A percentile compares a stretch with the other conserved stretches of the same genome.
phyloP scores from a whole-genome alignment of 2,329 filamentous ascomycete species.

The Conoideocrella luteorostrata region DNA sequence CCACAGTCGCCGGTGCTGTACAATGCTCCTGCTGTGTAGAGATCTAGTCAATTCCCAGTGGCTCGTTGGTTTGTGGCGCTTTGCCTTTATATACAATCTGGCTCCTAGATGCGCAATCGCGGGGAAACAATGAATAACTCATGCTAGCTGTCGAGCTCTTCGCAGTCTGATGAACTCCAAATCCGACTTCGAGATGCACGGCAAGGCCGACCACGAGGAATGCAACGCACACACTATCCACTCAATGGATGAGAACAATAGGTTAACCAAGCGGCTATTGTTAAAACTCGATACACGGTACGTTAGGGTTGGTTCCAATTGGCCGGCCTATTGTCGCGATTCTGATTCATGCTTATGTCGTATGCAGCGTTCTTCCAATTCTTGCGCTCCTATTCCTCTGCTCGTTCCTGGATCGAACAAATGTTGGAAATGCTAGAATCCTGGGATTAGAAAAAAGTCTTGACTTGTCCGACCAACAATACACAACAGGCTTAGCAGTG shows the following conservation, averaged over 20 bases:
- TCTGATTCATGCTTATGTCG: background rate
- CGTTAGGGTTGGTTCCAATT: background rate
- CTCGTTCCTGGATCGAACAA: constrained; percentile 62
- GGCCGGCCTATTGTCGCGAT: background rate
- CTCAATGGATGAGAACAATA: constrained; percentile 5
- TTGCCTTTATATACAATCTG: too few relatives aligned
- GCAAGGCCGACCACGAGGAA: constrained; percentile 15
- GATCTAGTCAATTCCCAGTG: too few relatives aligned
- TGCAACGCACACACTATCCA: constrained; percentile 11
- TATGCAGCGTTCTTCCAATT: constrained; percentile 50
- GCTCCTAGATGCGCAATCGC: too few relatives aligned
- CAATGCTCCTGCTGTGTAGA: too few relatives aligned
- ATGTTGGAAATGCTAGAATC: constrained; percentile 65
- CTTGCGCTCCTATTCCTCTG: constrained; percentile 60
- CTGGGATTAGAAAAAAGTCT: constrained; percentile 54
- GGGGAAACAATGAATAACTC: too few relatives aligned
- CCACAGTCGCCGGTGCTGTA: too few relatives aligned
- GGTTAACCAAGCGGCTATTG: constrained; percentile 18
- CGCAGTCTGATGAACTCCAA: constrained; percentile 6
- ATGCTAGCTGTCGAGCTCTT: background rate
- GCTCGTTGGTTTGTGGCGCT: too few relatives aligned
- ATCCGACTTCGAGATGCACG: constrained; percentile 9
- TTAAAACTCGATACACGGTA: constrained; percentile 23
- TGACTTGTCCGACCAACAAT: constrained; percentile 53
- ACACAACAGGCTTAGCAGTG: constrained; percentile 56